phyloP scores from a whole-genome alignment of 2,329 filamentous ascomycete species.

The Cytospora paraplurivora region DNA sequence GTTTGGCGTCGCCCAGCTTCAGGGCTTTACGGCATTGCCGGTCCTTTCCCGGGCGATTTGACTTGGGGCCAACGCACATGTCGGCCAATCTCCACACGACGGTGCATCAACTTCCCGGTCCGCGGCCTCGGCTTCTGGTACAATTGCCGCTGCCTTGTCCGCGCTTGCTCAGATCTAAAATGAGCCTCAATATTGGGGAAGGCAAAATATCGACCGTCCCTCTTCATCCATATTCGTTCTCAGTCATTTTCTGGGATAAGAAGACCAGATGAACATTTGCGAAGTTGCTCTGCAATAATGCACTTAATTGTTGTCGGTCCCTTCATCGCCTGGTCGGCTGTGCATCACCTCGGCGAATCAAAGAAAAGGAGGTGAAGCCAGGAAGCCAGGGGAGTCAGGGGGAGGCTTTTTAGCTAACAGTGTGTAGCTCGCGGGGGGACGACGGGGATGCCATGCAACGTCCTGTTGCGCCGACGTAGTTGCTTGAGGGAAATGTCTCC shows the following conservation, averaged over 20 bases:
- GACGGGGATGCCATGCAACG: not conserved
- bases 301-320: not conserved
- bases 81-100: not conserved
- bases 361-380: not conserved
- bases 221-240: too few relatives aligned
- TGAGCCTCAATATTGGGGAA: not conserved
- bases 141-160: not conserved
- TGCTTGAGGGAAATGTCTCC: not conserved
- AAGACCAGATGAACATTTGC: not conserved
- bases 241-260: not conserved
- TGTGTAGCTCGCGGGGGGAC: not conserved
- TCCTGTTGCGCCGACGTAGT: not conserved
- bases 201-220: too few relatives aligned
- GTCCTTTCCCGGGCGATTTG: not conserved
- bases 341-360: too few relatives aligned
- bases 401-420: not conserved
- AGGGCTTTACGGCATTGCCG: not conserved
- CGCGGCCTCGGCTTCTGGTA: not conserved
- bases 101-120: not conserved
- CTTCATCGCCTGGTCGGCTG: not conserved
- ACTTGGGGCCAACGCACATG: not conserved
- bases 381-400: not conserved
- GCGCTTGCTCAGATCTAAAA: not conserved
- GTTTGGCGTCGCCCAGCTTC: not conserved
- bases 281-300: not conserved